These are phyloP conservation scores for Triglochin maritima DNA, from an alignment of 106 monocot species.

Conservation along the genomic window DNA sequence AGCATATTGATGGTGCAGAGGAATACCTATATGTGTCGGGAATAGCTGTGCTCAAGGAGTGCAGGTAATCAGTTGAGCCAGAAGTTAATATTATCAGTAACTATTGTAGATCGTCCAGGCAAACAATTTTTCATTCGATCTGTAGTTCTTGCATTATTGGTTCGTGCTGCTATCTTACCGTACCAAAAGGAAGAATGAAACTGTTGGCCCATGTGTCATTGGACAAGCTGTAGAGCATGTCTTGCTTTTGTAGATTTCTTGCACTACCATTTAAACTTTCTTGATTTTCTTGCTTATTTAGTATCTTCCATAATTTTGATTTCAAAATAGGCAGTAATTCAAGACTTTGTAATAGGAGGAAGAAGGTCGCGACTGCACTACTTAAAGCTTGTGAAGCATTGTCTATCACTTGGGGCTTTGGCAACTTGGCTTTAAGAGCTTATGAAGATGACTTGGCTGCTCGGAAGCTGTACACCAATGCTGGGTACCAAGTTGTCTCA, in stretches of 20 bases:
- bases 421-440: slow-evolving; percentile 46
- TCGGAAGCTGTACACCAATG: slow-evolving; percentile 41
- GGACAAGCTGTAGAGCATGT: too few relatives aligned
- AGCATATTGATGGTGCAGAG: slow-evolving; percentile 40
- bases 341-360: slow-evolving; percentile 31
- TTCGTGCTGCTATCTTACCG: too few relatives aligned
- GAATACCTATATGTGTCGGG: slow-evolving; percentile 89
- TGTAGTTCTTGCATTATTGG: too few relatives aligned
- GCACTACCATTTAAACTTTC: too few relatives aligned
- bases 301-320: not conserved
- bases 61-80: slow-evolving; percentile 31
- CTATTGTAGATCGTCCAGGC: not conserved
- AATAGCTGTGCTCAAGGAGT: slow-evolving; percentile 58
- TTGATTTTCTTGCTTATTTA: too few relatives aligned
- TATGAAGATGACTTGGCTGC: slow-evolving; percentile 78
- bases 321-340: not conserved
- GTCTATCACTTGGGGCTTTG: slow-evolving; percentile 40
- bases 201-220: too few relatives aligned
- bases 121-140: too few relatives aligned
- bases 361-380: slow-evolving; percentile 56
- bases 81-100: not conserved
- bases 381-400: slow-evolving; percentile 70
- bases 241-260: too few relatives aligned
- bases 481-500: slow-evolving; percentile 57
- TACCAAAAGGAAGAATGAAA: too few relatives aligned